Evolutionary conservation across 2,329 filamentous ascomycete species (phyloP).

Genomic region (Tolypocladium inflatum): DNA sequence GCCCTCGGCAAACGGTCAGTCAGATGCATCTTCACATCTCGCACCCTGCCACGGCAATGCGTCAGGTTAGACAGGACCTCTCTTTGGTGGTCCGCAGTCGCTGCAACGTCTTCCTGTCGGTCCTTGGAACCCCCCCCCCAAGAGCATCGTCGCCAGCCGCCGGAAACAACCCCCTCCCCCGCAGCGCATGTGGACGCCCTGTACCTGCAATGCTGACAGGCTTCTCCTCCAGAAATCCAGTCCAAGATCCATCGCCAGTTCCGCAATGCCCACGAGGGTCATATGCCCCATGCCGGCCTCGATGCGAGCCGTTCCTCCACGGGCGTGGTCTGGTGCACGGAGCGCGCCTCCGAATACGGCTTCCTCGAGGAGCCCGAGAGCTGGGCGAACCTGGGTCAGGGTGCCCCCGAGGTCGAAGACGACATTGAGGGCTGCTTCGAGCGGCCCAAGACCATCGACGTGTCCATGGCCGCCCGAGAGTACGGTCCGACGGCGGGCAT

Average conservation of each 20-base stretch:
- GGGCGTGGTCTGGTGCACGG: slow-evolving; percentile 88
- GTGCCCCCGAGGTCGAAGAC: slow-evolving; percentile 87
- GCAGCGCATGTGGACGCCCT: background rate
- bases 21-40: background rate
- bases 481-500: slow-evolving; percentile 94
- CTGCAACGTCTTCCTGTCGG: background rate
- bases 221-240: slow-evolving; percentile 51
- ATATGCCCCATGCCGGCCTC: slow-evolving; percentile 82
- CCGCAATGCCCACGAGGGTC: slow-evolving; percentile 80
- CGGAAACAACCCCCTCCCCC: background rate
- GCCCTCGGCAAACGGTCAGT: slow-evolving; percentile 45
- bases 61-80: background rate
- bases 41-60: background rate
- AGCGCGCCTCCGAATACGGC: slow-evolving; percentile 81
- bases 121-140: background rate
- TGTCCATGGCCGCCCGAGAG: slow-evolving; percentile 71
- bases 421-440: slow-evolving; percentile 85
- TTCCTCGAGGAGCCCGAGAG: slow-evolving; percentile 70
- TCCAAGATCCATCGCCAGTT: slow-evolving; percentile 86
- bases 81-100: background rate
- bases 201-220: slow-evolving; percentile 6
- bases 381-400: slow-evolving; percentile 93
- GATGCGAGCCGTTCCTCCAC: slow-evolving; percentile 83
- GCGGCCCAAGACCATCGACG: slow-evolving; percentile 67
- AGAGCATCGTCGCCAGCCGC: background rate